phyloP scores from a whole-genome alignment of 2,329 filamentous ascomycete genomes.

The Aureobasidium namibiae region DNA sequence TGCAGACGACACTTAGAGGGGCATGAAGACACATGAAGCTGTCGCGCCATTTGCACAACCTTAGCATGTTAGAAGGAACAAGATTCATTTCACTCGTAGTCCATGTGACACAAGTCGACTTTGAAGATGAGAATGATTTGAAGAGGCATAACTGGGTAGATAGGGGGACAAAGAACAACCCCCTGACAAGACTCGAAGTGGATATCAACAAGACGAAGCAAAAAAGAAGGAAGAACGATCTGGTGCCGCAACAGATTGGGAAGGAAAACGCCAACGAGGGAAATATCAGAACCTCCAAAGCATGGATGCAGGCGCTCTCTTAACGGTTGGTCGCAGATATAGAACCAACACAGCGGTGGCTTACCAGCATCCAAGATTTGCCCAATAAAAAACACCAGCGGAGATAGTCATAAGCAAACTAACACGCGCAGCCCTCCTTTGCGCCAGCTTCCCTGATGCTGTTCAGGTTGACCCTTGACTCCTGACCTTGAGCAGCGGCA shows the following conservation, averaged over 20 bases:
- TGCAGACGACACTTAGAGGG: too few species aligned
- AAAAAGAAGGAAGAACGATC: neutral
- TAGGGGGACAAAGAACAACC: neutral
- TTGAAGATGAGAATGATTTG: neutral
- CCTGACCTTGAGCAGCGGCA: conserved; percentile 54
- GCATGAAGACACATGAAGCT: too few species aligned
- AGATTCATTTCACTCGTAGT: neutral
- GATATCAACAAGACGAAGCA: conserved; percentile 10
- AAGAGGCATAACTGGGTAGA: neutral
- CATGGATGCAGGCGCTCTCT: neutral
- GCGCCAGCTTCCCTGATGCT: conserved; percentile 64
- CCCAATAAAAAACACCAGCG: neutral
- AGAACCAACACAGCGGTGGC: neutral
- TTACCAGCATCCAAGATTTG: neutral
- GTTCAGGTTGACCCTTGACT: conserved; percentile 71
- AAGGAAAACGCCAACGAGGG: neutral
- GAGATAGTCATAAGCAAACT: too few species aligned
- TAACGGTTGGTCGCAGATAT: neutral
- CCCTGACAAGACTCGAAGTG: conserved; percentile 7
- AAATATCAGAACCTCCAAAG: neutral
- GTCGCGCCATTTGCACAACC: too few species aligned
- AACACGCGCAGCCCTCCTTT: conserved; percentile 91
- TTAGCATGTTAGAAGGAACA: too few species aligned
- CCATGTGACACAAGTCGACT: neutral
- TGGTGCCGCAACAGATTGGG: neutral